Conservation (phyloP, 805 yeast genomes). For the Grigorovia yakushimaensis region DNA sequence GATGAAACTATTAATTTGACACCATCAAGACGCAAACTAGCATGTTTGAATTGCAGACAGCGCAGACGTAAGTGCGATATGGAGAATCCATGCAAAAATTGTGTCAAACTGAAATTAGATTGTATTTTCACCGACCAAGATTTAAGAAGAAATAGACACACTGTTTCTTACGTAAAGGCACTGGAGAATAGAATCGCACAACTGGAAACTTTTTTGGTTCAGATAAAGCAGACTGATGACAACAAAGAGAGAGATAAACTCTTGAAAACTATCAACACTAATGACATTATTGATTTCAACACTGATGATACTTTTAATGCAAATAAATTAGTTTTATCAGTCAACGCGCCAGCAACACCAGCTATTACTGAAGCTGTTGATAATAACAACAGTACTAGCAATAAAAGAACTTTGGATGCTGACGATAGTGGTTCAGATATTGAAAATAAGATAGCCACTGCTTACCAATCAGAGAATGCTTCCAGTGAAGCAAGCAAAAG, state of each 20-base stretch:
- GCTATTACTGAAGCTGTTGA: neutral
- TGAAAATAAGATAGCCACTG: neutral
- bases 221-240: constrained; percentile 7
- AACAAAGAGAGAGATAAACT: constrained; percentile 6
- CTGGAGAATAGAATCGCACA: constrained; percentile 25
- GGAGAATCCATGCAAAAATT: constrained; percentile 37
- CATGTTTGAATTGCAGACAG: constrained; percentile 19
- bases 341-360: neutral
- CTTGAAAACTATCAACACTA: neutral
- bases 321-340: neutral
- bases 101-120: constrained; percentile 33
- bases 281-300: neutral
- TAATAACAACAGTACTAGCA: neutral
- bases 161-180: constrained; percentile 36
- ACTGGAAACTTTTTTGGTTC: constrained; percentile 11
- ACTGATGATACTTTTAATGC: neutral
- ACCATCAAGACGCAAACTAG: constrained; percentile 2
- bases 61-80: constrained; percentile 36
- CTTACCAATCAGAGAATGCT: neutral
- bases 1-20: neutral
- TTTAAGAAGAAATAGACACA: constrained; percentile 37
- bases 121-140: constrained; percentile 37
- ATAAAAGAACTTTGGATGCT: neutral
- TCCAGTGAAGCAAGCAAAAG: neutral
- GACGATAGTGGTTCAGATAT: neutral